Conservation (phyloP, 2,329 filamentous ascomycete genomes). For the Aureobasidium uvarum region DNA sequence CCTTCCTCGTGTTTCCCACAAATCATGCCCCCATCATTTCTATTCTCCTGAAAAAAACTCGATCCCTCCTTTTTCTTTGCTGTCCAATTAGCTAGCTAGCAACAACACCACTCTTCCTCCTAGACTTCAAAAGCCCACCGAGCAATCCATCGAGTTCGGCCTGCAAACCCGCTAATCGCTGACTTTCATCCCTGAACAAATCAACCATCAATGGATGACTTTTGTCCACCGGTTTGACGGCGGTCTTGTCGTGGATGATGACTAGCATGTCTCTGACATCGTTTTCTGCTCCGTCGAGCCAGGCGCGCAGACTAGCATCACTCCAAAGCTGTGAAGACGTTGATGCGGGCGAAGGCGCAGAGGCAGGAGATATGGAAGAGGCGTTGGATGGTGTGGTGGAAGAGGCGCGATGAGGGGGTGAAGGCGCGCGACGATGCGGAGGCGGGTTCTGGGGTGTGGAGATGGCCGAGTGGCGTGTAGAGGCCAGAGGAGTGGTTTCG, state of each 20-base stretch:
- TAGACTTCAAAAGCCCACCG: conserved; percentile 8
- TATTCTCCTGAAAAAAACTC: too few species aligned
- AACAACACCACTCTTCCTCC: too few species aligned
- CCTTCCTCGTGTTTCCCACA: too few species aligned
- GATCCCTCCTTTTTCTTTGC: too few species aligned
- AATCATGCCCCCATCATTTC: too few species aligned
- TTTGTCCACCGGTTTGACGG: conserved; percentile 72
- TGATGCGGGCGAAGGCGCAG: conserved; percentile 35
- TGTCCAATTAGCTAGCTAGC: too few species aligned
- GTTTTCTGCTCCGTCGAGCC: conserved; percentile 77
- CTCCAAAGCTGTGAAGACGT: conserved; percentile 60
- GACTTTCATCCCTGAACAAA: conserved; percentile 81
- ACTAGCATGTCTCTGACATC: conserved; percentile 87
- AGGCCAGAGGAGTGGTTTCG: conserved; percentile 31
- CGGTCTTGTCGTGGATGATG: conserved; percentile 89
- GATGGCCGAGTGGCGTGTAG: too few species aligned
- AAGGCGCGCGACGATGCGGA: conserved; percentile 13
- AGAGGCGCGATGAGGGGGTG: conserved; percentile 14
- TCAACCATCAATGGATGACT: conserved; percentile 81
- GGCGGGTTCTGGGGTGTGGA: conserved; percentile 15
- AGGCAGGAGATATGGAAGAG: conserved; percentile 40
- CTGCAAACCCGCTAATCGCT: conserved; percentile 57
- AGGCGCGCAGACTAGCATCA: conserved; percentile 78
- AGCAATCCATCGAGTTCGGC: conserved; percentile 72
- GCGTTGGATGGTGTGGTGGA: conserved; percentile 26